Evolutionary conservation across 176 grass and related monocot species (phyloP), one percentile per base, ranked within the genome.

Genomic region (Cymbopogon citratus): DNA sequence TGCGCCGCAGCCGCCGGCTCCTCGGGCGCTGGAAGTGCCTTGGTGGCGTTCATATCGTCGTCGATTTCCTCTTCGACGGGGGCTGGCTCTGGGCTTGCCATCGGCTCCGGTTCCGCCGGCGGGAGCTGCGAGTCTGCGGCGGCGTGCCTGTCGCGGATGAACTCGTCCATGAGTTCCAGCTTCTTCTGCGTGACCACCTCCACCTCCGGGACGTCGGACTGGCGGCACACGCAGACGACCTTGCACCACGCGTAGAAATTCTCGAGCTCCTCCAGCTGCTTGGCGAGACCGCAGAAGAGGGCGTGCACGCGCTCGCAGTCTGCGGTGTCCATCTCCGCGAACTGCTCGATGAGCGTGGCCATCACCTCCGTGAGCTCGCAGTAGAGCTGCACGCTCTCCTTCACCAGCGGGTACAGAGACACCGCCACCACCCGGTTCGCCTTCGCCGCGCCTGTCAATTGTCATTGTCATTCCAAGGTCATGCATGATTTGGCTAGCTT

Each of bases 81-180:
- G 24, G 19, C 26, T 12, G 77, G 71, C 71, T 87, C 88, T 18
- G 65, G 79, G 21, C 33, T 72, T 0, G 27, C 43, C 35, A 24
- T 19, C 2, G 66, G 80, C 35, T 83, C 80, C 18, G 62, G 86
- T 2, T 52, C 27, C 60, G 21, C 77, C 39, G 49, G 33, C 10
- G 83, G 72, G 59, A 73, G 63, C 26, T 63, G 46, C 46, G 26
- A 67, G 21, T 38, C 86, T 10, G 87, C 86, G 5, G 89, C 90
- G 19, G 81, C 83, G 19, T 81, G 87, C 72, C 87, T 90, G 35
- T 99, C 91, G 38, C 83, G 80, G 74, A 99, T 85, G 63, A 93
- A 99, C 19, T 93, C 96, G 34, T 99, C 89, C 92, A 99, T 95
- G 75, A 93, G 82, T 43, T 93, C 80, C 14, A 99, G 89, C 90